Evolutionary conservation across 805 yeast species (phyloP).

Genomic region (Candida tibetensis): DNA sequence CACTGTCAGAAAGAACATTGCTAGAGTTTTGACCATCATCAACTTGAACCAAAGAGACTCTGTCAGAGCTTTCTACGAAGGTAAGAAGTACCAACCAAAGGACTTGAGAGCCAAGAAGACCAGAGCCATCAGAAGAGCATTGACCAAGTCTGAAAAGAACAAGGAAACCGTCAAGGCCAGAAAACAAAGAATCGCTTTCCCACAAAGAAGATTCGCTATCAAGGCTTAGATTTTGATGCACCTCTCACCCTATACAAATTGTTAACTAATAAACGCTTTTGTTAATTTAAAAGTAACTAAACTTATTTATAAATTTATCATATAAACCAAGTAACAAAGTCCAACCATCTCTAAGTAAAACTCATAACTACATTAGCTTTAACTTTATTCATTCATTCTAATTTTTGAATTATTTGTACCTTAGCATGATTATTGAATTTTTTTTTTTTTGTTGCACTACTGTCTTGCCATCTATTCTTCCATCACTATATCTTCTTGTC

Average conservation of each 20-base stretch:
- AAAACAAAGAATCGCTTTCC: conserved; percentile 94
- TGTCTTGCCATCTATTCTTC: not conserved
- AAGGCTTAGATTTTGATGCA: conserved; percentile 70
- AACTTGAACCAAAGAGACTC: conserved; percentile 94
- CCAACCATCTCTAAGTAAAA: not conserved
- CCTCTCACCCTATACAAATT: conserved; percentile 5
- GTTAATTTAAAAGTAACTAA: conserved; percentile 2
- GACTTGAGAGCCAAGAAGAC: conserved; percentile 99
- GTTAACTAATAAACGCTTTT: conserved; percentile 7
- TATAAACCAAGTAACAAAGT: not conserved
- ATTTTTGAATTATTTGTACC: no score
- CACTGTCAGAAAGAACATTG: conserved; percentile 97
- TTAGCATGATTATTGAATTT: no score
- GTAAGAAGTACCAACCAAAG: conserved; percentile 95
- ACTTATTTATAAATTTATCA: not conserved
- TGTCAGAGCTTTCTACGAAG: conserved; percentile 92
- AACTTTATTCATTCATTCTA: conserved; percentile 16
- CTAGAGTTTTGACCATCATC: conserved; percentile 95
- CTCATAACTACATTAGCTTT: not conserved
- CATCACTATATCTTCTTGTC: conserved; percentile 7
- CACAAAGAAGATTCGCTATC: conserved; percentile 97
- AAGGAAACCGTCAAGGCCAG: conserved; percentile 82
- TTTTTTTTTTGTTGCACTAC: no score
- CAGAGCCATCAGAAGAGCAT: conserved; percentile 98
- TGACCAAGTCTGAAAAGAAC: conserved; percentile 82